These are phyloP conservation scores for Mrakiaceae sp. DNA, from an alignment of 1,284 basidiomycete species.

Conservation along the genomic window DNA sequence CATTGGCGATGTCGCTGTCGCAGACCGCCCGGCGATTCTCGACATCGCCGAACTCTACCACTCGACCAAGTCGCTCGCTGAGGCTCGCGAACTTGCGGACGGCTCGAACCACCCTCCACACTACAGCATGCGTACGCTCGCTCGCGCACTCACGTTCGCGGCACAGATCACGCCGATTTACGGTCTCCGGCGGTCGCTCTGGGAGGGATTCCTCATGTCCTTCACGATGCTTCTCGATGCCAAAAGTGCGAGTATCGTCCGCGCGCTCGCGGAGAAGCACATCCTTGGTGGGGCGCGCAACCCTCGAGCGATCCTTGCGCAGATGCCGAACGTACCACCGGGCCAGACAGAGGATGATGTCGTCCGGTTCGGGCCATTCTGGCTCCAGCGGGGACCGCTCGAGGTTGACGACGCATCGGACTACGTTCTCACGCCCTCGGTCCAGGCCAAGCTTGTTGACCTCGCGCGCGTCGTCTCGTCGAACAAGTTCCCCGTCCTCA, in stretches of 20 bases:
- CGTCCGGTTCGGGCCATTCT: slow-evolving; percentile 84
- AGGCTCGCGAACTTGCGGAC: slow-evolving; percentile 76
- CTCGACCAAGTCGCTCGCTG: slow-evolving; percentile 67
- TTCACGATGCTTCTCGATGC: slow-evolving; percentile 90
- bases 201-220: slow-evolving; percentile 95
- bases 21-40: slow-evolving; percentile 78
- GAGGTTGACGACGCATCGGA: slow-evolving; percentile 50
- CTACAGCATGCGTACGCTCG: slow-evolving; percentile 92
- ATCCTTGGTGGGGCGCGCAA: slow-evolving; percentile 78
- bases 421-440: slow-evolving; percentile 92
- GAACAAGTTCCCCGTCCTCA: slow-evolving; percentile 83
- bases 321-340: slow-evolving; percentile 51
- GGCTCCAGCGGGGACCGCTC: slow-evolving; percentile 65
- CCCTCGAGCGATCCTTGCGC: slow-evolving; percentile 56
- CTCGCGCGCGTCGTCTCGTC: slow-evolving; percentile 84
- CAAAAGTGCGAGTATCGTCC: slow-evolving; percentile 59
- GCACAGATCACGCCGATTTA: slow-evolving; percentile 68
- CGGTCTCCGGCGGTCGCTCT: slow-evolving; percentile 73
- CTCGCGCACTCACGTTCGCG: slow-evolving; percentile 84
- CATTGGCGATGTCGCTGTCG: slow-evolving; percentile 69
- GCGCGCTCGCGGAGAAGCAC: slow-evolving; percentile 59
- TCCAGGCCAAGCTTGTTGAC: slow-evolving; percentile 87
- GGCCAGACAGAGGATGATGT: slow-evolving; percentile 46
- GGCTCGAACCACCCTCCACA: slow-evolving; percentile 92
- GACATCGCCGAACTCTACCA: slow-evolving; percentile 87